Base-by-base conservation (phyloP, 805 yeast species). In the Starmera amethionina region DNA sequence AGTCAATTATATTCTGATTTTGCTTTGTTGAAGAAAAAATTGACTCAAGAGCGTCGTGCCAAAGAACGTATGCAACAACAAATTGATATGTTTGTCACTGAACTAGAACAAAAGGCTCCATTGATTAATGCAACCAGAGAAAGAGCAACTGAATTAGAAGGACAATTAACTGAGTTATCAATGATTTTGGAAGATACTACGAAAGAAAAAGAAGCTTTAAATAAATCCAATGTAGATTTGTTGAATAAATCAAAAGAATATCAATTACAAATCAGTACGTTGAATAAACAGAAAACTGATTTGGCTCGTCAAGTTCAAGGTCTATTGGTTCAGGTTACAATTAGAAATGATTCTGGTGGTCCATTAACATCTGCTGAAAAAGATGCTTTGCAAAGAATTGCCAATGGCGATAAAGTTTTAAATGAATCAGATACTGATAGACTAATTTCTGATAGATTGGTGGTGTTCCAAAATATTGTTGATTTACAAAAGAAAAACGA, bases 291-390 rank as follows among this genome's bases (percentile, higher is more conserved):
- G 46, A 73, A 81, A 34, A 62, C 70, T 27, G 97, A 90, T 52
- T 63, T 90, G 32, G 84, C 94, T 7, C 76, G 79, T 34, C 97
- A 90, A 56, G 72, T 93, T n/a, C 86, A 84, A 48, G 72, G 70
- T 37, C 67, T 88, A 31, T 66, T 90, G 32, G 72, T 82, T 13
- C 86, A 83, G 52, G 67, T 84, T 2, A 68, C 77, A 27, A 63
- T 82, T 2, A 69, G 77, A 36, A 73, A 70, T 11, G 70, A 68
- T 38, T 64, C 73, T n/a, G 75, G 75, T 31, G 64, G 68, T 32
- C 84, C 90, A 8, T 62, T 90, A 31, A 72, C 82, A 5, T 58
- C 67, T 0, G 73, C 73, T 12, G 96, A 90, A 51, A 70, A 72
- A 46, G 66, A 65, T n/a, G 78, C 79, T 22, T 68, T 88, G 22